These are phyloP conservation scores for Sanguinoderma infundibulare DNA, from an alignment of 1,284 basidiomycete genomes.

Conservation along the genomic window DNA sequence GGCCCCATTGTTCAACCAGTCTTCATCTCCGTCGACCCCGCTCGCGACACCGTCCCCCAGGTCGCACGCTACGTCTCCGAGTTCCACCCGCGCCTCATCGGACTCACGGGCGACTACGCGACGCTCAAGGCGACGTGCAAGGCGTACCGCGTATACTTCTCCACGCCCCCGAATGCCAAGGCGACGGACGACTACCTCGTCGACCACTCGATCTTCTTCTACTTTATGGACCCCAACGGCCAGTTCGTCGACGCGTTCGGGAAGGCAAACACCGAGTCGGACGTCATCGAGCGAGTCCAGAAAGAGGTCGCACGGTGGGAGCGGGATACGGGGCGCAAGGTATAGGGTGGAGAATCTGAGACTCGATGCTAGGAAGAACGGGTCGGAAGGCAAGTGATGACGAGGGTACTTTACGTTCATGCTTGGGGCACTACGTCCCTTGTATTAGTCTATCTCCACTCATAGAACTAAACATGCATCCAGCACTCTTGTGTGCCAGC, in stretches of 20 bases:
- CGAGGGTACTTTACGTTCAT: not conserved
- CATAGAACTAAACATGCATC: not conserved
- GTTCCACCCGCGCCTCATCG: constrained; percentile 91
- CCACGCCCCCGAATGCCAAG: constrained; percentile 90
- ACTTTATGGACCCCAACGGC: constrained; percentile 96
- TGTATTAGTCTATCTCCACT: constrained; percentile 7
- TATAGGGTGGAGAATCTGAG: constrained; percentile 23
- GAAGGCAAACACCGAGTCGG: constrained; percentile 74
- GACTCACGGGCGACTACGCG: constrained; percentile 89
- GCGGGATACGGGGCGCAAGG: constrained; percentile 40
- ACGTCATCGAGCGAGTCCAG: constrained; percentile 67
- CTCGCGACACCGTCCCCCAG: constrained; percentile 77
- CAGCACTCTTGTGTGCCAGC: not conserved
- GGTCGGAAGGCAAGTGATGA: not conserved
- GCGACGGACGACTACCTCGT: constrained; percentile 94
- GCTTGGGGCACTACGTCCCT: not conserved
- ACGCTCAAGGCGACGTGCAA: constrained; percentile 90
- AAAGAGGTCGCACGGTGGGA: constrained; percentile 66
- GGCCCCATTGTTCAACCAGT: constrained; percentile 78
- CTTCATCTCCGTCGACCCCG: constrained; percentile 97
- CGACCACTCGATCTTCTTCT: constrained; percentile 97
- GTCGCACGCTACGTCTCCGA: constrained; percentile 72
- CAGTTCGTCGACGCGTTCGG: constrained; percentile 98
- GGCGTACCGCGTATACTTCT: constrained; percentile 98
- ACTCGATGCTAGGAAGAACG: not conserved